Conservation (phyloP, 306 rosid genomes). For the Cyclanthera cordifolia region DNA sequence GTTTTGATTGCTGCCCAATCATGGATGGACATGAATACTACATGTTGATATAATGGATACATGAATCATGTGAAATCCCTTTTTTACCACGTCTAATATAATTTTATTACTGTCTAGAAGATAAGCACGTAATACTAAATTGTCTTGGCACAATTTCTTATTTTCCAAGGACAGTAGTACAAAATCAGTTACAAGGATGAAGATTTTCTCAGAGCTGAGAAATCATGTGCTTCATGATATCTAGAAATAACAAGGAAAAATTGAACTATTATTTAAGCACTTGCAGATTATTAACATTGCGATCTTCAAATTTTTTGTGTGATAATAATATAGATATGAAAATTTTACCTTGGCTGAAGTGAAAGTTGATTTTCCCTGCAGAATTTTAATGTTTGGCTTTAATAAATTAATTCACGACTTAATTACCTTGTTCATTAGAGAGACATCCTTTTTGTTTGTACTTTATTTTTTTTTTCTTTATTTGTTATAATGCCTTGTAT, state of each 20-base stretch:
- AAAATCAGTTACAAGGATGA: constrained; percentile 1
- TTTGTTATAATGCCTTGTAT: neutral
- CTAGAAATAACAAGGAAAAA: neutral
- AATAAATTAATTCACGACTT: neutral
- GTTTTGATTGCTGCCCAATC: neutral
- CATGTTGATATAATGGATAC: neutral
- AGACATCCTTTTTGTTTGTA: neutral
- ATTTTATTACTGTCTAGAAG: neutral
- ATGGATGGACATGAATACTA: constrained; percentile 3
- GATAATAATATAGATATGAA: neutral
- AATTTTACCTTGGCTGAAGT: neutral
- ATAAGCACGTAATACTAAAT: neutral
- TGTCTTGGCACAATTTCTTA: neutral
- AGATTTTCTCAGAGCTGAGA: neutral
- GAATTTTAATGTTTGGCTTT: no score
- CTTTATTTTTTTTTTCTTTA: neutral
- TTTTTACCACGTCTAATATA: neutral
- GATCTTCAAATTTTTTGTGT: no score
- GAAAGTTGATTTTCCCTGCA: neutral
- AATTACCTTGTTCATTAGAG: neutral
- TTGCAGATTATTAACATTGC: neutral
- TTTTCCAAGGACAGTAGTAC: neutral
- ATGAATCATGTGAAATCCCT: neutral
- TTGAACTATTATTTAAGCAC: neutral
- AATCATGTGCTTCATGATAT: constrained; percentile 1